Conservation (phyloP, 176 grass and related monocot genomes). For the Eleusine coracana region DNA sequence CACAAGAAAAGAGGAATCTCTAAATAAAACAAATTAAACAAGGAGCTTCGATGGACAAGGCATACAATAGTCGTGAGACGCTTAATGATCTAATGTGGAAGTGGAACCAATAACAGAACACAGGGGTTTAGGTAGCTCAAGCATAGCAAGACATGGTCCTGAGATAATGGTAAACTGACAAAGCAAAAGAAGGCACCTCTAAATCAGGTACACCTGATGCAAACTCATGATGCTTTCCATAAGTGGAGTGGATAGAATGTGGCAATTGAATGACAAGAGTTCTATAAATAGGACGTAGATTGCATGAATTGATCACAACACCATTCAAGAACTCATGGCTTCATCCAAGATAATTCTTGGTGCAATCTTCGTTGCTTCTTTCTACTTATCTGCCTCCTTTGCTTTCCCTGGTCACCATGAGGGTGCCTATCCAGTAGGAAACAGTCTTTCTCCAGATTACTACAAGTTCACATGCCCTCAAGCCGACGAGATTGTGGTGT, state of each 20-base stretch:
- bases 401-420: slow-evolving; percentile 53
- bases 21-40: background rate
- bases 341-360: slow-evolving; percentile 50
- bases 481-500: slow-evolving; percentile 66
- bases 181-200: slow-evolving; percentile 1
- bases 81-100: slow-evolving; percentile 6
- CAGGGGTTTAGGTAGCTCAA: slow-evolving; percentile 28
- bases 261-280: slow-evolving; percentile 27
- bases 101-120: slow-evolving; percentile 29
- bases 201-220: slow-evolving; percentile 58
- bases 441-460: slow-evolving; percentile 58
- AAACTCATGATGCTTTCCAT: slow-evolving; percentile 29
- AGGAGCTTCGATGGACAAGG: background rate
- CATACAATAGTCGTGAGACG: background rate
- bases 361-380: slow-evolving; percentile 35
- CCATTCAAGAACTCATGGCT: slow-evolving; percentile 48
- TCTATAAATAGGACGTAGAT: slow-evolving; percentile 41
- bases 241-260: slow-evolving; percentile 50
- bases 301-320: slow-evolving; percentile 5
- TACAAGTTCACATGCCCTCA: slow-evolving; percentile 73
- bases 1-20: slow-evolving; percentile 20
- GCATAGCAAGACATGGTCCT: slow-evolving; percentile 16
- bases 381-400: slow-evolving; percentile 48
- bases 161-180: slow-evolving; percentile 5
- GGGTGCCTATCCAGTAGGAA: slow-evolving; percentile 41